Base-by-base conservation (phyloP, 805 yeast genomes). In the Lipomyces sp. region DNA sequence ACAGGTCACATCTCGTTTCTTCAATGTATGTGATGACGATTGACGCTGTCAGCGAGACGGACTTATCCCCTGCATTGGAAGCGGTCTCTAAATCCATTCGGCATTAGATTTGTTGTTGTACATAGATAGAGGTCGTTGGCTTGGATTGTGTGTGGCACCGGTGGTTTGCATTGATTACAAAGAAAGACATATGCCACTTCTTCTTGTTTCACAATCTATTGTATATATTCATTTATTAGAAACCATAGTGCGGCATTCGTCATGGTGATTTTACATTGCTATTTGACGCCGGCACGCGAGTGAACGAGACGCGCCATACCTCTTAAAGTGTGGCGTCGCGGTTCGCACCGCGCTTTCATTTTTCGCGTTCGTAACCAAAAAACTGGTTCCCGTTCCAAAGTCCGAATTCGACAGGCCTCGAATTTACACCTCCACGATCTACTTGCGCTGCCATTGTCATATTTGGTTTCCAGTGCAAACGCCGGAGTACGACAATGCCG, bases 21-120 rank as follows among this genome's bases (percentile, higher is more conserved):
- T 59, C 68, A 15, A 35, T 67, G 30, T 39, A 33, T 35, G 56
- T 63, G 33, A 32, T 67, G 35, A 50, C 60, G n/a, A 53, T 67
- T 18, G 64, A 61, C n/a, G 58, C 68, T 18, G 32, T 54, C 15
- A 18, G 57, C n/a, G 64, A 60, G 10, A 42, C 48, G 5, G 63
- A 64, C 18, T 4, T 67, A 3, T 37, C 64, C 50, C 35, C 57
- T 7, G 70, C 70, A 34, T 32, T 64, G 55, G 64, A 61, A 54
- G 35, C 42, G 13, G 58, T 66, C 11, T 65, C 62, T 32, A 63
- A 59, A 48, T 59, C 69, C 11, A 58, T 59, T 24, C 39, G 63
- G 18, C 64, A 48, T 33, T 64, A 61, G 62, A 57, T 15, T 53
- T 42, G 15, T 24, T n/a, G n/a, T 42, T 42, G 48, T 42, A n/a